A percentile compares a stretch with the other conserved stretches of the same genome.
phyloP scores from a whole-genome alignment of 352 stramenopile genomes.

The Pythium volutum region DNA sequence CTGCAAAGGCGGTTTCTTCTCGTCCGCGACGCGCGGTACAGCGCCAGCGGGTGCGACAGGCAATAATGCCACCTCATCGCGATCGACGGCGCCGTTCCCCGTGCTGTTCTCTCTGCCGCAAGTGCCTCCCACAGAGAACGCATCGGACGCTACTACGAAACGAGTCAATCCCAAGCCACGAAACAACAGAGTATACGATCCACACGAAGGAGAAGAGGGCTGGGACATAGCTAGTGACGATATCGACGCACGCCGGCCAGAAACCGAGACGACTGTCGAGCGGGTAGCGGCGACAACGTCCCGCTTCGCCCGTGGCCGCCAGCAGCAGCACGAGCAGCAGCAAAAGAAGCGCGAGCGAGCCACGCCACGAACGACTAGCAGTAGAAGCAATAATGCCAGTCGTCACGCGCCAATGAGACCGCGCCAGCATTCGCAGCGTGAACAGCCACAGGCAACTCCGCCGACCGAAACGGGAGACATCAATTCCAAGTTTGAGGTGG shows the following conservation, averaged over 20 bases:
- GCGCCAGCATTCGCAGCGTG: neutral
- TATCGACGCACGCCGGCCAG: neutral
- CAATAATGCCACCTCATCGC: neutral
- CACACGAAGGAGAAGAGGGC: conserved; percentile 18
- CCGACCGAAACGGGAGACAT: conserved; percentile 24
- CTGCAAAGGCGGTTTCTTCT: conserved; percentile 55
- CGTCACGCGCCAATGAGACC: neutral
- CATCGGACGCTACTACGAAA: neutral
- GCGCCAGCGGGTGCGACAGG: neutral
- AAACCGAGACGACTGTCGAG: neutral
- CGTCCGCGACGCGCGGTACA: conserved; percentile 8
- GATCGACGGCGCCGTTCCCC: conserved; percentile 3
- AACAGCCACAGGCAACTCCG: neutral
- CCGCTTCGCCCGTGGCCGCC: conserved; percentile 5
- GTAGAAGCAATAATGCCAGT: neutral
- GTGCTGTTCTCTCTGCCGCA: conserved; percentile 13
- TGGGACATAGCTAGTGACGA: neutral
- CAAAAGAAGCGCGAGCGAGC: neutral
- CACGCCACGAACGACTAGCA: neutral
- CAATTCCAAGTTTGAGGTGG: conserved; percentile 48
- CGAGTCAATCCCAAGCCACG: neutral
- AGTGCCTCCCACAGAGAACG: neutral
- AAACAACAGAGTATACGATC: conserved; percentile 10
- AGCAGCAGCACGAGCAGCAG: neutral
- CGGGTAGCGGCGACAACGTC: neutral